These are phyloP conservation scores for Malus hybrid DNA, from an alignment of 331 rosid genomes.

Conservation along the genomic window DNA sequence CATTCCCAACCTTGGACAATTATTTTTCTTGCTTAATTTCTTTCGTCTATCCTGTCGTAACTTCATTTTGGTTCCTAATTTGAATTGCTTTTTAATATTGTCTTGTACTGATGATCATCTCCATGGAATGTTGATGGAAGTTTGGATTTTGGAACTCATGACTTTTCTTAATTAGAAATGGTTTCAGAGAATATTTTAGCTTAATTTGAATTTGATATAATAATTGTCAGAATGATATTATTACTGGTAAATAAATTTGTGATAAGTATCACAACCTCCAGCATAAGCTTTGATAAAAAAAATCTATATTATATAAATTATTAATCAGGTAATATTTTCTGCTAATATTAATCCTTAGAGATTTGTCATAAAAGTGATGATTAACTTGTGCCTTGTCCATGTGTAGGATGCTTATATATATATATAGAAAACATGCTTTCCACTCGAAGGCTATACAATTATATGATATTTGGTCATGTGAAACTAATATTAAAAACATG, in stretches of 20 bases:
- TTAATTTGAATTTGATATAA: neutral
- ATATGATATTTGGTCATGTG: neutral
- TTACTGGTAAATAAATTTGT: neutral
- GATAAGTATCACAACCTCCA: neutral
- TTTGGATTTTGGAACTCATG: neutral
- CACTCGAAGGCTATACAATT: neutral
- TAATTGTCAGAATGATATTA: neutral
- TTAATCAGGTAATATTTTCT: neutral
- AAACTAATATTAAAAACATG: neutral
- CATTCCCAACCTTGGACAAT: slow-evolving; percentile 10
- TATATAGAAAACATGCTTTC: neutral
- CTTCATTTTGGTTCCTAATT: slow-evolving; percentile 3
- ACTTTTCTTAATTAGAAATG: neutral
- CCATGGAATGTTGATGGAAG: neutral
- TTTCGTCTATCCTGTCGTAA: neutral
- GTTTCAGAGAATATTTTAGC: neutral
- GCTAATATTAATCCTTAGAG: neutral
- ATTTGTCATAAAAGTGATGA: neutral
- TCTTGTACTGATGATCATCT: neutral
- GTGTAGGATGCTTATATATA: neutral
- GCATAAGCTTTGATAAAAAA: neutral
- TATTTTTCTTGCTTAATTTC: slow-evolving; percentile 3
- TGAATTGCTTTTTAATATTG: neutral
- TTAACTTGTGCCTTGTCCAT: neutral
- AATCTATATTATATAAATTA: neutral